Conservation (phyloP, 257 asterid genomes). For the Fraxinus excelsior region DNA sequence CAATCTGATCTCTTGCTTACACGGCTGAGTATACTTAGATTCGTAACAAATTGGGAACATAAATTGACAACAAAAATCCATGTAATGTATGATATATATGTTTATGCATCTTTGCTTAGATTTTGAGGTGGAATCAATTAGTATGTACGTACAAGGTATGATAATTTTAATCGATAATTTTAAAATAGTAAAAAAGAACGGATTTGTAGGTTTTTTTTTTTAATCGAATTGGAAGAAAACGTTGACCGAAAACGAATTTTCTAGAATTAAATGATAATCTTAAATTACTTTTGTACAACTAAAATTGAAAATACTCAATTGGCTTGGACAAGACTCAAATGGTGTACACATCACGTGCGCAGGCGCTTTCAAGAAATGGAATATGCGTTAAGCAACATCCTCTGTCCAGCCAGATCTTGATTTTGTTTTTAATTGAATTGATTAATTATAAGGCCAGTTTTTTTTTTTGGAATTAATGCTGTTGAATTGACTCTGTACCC, state of each 20-base stretch:
- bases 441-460: slow-evolving; percentile 22
- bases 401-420: slow-evolving; percentile 36
- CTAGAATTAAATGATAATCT: too few species aligned
- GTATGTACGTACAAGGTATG: too few species aligned
- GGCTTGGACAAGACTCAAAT: slow-evolving; percentile 38
- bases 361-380: slow-evolving; percentile 57
- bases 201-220: too few species aligned
- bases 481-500: slow-evolving; percentile 23
- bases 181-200: too few species aligned
- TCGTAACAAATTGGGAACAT: slow-evolving; percentile 7
- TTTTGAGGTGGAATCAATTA: too few species aligned
- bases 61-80: slow-evolving; percentile 13
- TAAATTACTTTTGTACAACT: too few species aligned
- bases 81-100: background rate
- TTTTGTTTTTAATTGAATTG: slow-evolving; percentile 15
- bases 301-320: background rate
- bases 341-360: slow-evolving; percentile 49
- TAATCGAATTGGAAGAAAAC: too few species aligned
- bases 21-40: slow-evolving; percentile 40
- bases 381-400: slow-evolving; percentile 92
- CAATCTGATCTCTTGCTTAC: slow-evolving; percentile 64
- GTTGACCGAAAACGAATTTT: too few species aligned
- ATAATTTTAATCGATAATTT: too few species aligned
- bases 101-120: background rate
- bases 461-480: slow-evolving; percentile 28